phyloP scores from a whole-genome alignment of 495 filamentous ascomycete genomes.

The Xylaria flabelliformis region DNA sequence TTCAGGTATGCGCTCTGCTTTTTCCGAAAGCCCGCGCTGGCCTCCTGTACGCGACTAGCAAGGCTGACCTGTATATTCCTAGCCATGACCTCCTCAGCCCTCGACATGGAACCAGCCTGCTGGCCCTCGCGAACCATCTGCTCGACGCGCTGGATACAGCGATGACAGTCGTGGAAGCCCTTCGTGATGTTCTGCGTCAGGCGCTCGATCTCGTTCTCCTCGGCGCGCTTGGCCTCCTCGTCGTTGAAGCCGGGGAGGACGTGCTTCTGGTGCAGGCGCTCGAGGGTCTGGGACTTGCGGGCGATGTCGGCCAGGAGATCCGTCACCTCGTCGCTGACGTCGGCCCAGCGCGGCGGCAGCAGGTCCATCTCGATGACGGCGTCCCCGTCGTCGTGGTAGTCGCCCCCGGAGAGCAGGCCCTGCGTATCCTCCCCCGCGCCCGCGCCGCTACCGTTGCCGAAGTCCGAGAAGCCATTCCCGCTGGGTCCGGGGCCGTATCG shows the following conservation, averaged over 20 bases:
- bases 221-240: slow-evolving; percentile 79
- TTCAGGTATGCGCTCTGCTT: slow-evolving; percentile 97
- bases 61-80: slow-evolving; percentile 93
- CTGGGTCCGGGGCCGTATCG: slow-evolving; percentile 63
- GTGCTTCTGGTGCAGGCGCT: slow-evolving; percentile 95
- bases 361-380: slow-evolving; percentile 98
- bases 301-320: slow-evolving; percentile 82
- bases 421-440: slow-evolving; percentile 73
- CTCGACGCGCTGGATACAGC: slow-evolving; percentile 84
- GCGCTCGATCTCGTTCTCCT: slow-evolving; percentile 88
- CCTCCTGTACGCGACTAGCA: slow-evolving; percentile 86
- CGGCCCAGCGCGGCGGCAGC: slow-evolving; percentile 92
- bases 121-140: slow-evolving; percentile 79
- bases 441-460: slow-evolving; percentile 46
- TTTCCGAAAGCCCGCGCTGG: slow-evolving; percentile 90
- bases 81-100: slow-evolving; percentile 91
- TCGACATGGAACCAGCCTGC: slow-evolving; percentile 69
- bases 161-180: slow-evolving; percentile 88
- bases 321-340: slow-evolving; percentile 91
- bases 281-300: slow-evolving; percentile 79
- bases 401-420: slow-evolving; percentile 82
- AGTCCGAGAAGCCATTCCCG: slow-evolving; percentile 73
- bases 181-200: slow-evolving; percentile 89
- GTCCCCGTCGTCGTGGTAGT: slow-evolving; percentile 86
- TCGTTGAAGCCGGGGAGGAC: slow-evolving; percentile 97